phyloP scores from a whole-genome alignment of 441 rosid species.

The Jatropha multifida region DNA sequence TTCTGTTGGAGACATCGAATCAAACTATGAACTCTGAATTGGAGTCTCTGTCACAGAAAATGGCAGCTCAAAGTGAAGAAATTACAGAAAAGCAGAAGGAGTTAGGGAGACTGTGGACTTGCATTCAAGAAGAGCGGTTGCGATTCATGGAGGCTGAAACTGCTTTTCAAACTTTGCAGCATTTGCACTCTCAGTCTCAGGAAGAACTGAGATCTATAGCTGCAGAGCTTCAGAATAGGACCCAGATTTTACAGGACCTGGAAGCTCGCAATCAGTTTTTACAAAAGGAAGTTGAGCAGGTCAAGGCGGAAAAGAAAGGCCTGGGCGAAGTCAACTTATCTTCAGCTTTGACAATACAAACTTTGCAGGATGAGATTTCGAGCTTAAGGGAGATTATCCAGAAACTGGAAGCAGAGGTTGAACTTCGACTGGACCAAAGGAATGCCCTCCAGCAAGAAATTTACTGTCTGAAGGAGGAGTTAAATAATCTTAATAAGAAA shows the following conservation, averaged over 20 bases:
- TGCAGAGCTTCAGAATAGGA: constrained; percentile 58
- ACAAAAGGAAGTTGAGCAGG: constrained; percentile 56
- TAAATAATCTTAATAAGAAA: constrained; percentile 64
- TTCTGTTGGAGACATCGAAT: constrained; percentile 70
- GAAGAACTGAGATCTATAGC: constrained; percentile 80
- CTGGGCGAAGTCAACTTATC: constrained; percentile 67
- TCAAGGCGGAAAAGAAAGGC: constrained; percentile 55
- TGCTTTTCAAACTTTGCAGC: constrained; percentile 92
- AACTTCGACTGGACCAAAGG: constrained; percentile 77
- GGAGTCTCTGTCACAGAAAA: constrained; percentile 56
- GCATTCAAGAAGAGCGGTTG: constrained; percentile 82
- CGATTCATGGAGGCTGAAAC: constrained; percentile 93
- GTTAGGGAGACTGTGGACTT: constrained; percentile 78
- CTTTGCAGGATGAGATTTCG: constrained; percentile 67
- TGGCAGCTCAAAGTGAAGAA: constrained; percentile 68
- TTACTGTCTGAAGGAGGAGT: constrained; percentile 89
- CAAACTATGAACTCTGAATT: constrained; percentile 66
- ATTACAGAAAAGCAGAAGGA: constrained; percentile 88
- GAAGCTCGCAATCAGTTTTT: constrained; percentile 59
- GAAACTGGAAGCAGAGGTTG: constrained; percentile 88
- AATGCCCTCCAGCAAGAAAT: constrained; percentile 97
- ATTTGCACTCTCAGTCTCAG: constrained; percentile 90
- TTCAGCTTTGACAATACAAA: constrained; percentile 67
- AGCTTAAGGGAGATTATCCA: constrained; percentile 60
- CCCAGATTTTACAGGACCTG: constrained; percentile 62